phyloP scores from a whole-genome alignment of 805 yeast genomes.

The Candida hispaniensis region DNA sequence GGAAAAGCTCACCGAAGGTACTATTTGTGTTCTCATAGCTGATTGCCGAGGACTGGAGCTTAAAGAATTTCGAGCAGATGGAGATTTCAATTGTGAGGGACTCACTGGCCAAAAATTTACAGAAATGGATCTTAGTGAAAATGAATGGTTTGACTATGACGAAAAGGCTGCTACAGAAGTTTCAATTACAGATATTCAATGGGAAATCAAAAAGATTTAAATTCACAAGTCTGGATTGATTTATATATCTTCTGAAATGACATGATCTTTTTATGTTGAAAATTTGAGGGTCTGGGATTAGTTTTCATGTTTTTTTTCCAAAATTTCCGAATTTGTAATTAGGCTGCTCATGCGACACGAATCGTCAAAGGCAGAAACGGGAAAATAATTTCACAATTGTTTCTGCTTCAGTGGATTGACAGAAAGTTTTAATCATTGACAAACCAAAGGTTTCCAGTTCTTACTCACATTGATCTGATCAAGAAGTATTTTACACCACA shows the following conservation, averaged over 20 bases:
- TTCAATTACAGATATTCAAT: constrained; percentile 59
- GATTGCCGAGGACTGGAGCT: constrained; percentile 84
- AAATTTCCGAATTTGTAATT: constrained; percentile 1
- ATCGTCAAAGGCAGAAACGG: constrained; percentile 12
- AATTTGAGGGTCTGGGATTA: too few species aligned
- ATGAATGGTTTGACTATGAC: constrained; percentile 94
- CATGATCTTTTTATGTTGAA: too few species aligned
- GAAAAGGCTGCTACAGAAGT: constrained; percentile 75
- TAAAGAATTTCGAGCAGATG: constrained; percentile 55
- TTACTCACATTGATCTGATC: too few species aligned
- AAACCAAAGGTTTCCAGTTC: too few species aligned
- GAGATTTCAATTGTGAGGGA: constrained; percentile 48
- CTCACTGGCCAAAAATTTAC: constrained; percentile 42
- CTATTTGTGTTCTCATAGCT: constrained; percentile 54
- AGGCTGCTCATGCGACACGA: constrained; percentile 14
- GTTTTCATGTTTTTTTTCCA: neutral
- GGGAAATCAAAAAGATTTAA: constrained; percentile 41
- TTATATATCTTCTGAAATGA: too few species aligned
- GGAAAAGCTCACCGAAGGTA: constrained; percentile 19
- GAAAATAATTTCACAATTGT: constrained; percentile 12
- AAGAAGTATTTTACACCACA: too few species aligned
- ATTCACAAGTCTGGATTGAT: too few species aligned
- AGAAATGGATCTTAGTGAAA: constrained; percentile 63
- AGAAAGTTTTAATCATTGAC: constrained; percentile 22
- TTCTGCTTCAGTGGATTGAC: constrained; percentile 28